Evolutionary conservation across 202 grass and related monocot genomes (phyloP), one percentile per base, ranked within the genome.

Genomic region (Elaeis oleifera): DNA sequence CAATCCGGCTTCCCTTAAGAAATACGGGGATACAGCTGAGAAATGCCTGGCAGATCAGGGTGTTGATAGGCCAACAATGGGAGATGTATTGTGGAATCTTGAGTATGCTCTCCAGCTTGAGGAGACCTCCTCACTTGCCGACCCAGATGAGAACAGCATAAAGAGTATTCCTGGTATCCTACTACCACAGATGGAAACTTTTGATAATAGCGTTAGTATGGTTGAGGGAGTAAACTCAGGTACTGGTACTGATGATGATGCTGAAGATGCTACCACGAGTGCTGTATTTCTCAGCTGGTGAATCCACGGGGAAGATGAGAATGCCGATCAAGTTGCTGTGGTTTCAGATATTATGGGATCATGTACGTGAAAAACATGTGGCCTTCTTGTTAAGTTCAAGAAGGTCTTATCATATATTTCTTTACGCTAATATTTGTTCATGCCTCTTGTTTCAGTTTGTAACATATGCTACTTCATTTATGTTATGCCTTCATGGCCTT

Each of bases 111-210:
- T 56, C 27, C 65, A 68, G 51, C 65, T 68, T 4, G 65, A 68
- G 65, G 65, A 68, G 65, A 68, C 65, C 5, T 49, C 71, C 0
- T 71, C 74, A 9, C 24, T 58, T 57, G 75, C 72, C 56, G 81
- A 80, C 44, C 70, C 70, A 7, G 50, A 73, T 1, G 70, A 73
- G 16, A 73, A 73, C 70, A 73, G 70, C 59, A 73, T 73, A 73
- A 73, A 52, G 70, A 73, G 70, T 54, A 73, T 73, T 25, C 20
- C 70, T 4, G 59, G 59, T 24, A 56, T 63, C 18, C 6, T 73
- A 19, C 51, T 63, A 16, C 70, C 70, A 27, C 26, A 44, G 18
- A 56, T 63, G 59, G 59, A 73, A 48, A 15, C 59, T 44, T 52
- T 73, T 23, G 59, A 73, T 51, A 49, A 56, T 27, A 73, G 59